Evolutionary conservation across 2,329 filamentous ascomycete genomes (phyloP).

Genomic region (Fusarium nygamai): DNA sequence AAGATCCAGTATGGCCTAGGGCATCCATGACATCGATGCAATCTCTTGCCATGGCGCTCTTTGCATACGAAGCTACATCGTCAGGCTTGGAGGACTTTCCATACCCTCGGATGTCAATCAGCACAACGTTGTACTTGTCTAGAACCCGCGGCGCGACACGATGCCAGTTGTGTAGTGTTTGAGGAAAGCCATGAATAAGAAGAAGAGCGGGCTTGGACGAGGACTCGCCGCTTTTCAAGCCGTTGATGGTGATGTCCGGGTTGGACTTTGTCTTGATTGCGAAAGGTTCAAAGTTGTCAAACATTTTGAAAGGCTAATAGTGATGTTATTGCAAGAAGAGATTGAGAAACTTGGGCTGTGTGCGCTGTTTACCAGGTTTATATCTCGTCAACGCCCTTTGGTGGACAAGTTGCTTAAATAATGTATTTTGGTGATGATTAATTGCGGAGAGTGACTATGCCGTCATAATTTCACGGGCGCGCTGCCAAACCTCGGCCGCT

Average conservation of each 20-base stretch:
- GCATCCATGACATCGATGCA: slow-evolving; percentile 56
- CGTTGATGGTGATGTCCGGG: slow-evolving; percentile 55
- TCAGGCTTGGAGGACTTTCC: slow-evolving; percentile 59
- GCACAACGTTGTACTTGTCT: slow-evolving; percentile 53
- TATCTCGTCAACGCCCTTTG: slow-evolving; percentile 11
- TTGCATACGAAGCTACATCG: slow-evolving; percentile 52
- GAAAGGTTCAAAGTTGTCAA: slow-evolving; percentile 52
- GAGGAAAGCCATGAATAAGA: slow-evolving; percentile 63
- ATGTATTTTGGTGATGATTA: neutral
- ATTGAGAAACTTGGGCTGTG: accelerated
- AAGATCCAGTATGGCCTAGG: slow-evolving; percentile 50
- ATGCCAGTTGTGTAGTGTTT: slow-evolving; percentile 64
- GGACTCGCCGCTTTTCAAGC: slow-evolving; percentile 49
- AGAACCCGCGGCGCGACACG: slow-evolving; percentile 52
- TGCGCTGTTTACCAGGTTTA: neutral
- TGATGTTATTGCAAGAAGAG: accelerated
- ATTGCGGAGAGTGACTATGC: slow-evolving; percentile 9
- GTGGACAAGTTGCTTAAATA: slow-evolving; percentile 5
- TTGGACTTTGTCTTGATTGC: slow-evolving; percentile 49
- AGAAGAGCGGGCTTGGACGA: slow-evolving; percentile 54
- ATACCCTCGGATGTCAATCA: slow-evolving; percentile 63
- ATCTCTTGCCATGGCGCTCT: slow-evolving; percentile 61
- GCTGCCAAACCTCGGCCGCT: neutral
- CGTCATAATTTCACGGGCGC: neutral
- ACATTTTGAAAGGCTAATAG: slow-evolving; percentile 45